Conservation (phyloP, 306 rosid genomes). For the Castanea crenata region DNA sequence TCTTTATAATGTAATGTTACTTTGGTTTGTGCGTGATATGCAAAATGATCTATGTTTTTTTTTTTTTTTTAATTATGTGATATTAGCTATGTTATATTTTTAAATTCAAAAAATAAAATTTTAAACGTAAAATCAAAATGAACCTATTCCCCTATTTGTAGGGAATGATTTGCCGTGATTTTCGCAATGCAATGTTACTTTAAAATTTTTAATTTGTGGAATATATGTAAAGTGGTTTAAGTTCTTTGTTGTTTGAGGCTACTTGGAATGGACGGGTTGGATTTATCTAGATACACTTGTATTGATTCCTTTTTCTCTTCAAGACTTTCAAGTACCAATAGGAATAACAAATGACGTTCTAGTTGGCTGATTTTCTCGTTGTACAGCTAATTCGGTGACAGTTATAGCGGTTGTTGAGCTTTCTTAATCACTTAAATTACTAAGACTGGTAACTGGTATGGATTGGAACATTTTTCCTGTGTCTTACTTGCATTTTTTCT, state of each 20-base stretch:
- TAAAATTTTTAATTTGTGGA: no score
- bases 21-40: no score
- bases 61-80: no score
- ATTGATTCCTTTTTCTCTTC: neutral
- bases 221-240: neutral
- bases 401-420: constrained; percentile 43
- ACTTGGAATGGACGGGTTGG: neutral
- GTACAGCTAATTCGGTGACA: constrained; percentile 35
- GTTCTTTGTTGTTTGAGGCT: neutral
- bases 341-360: neutral
- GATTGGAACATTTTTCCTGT: constrained; percentile 13
- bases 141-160: no score
- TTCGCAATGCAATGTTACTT: no score
- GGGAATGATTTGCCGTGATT: no score
- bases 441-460: constrained; percentile 30
- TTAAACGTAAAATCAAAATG: no score
- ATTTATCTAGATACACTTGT: neutral
- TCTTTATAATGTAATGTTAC: no score
- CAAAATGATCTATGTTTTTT: no score
- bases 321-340: neutral
- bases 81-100: no score
- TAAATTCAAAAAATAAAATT: no score
- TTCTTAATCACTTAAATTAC: constrained; percentile 16
- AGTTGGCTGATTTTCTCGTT: neutral
- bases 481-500: constrained; percentile 15